A percentile compares a stretch with the other conserved stretches of the same genome.
phyloP scores from a whole-genome alignment of 2,329 filamentous ascomycete genomes.

The Phialocephala subalpina region DNA sequence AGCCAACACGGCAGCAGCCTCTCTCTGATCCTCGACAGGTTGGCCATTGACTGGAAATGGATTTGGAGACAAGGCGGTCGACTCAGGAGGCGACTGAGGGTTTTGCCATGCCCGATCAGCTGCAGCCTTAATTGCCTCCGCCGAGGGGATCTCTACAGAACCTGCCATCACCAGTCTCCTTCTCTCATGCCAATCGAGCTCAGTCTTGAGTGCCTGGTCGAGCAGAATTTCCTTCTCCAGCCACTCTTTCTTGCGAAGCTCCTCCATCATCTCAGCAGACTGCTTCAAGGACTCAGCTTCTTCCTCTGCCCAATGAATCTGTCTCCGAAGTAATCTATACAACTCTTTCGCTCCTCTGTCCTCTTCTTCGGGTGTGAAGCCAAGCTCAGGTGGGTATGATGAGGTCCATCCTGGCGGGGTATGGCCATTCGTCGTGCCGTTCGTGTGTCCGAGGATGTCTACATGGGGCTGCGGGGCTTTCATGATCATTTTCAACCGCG shows the following conservation, averaged over 20 bases:
- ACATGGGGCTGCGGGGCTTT: constrained; percentile 62
- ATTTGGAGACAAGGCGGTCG: constrained; percentile 21
- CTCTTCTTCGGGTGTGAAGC: constrained; percentile 73
- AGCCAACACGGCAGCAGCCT: constrained; percentile 40
- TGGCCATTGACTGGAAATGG: constrained; percentile 27
- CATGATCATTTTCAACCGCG: constrained; percentile 69
- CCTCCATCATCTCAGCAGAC: constrained; percentile 73
- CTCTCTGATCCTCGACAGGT: constrained; percentile 35
- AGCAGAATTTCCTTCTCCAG: constrained; percentile 80
- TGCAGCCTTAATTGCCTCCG: constrained; percentile 33
- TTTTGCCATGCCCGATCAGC: constrained; percentile 20
- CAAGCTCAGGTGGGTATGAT: constrained; percentile 52
- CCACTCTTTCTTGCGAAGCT: constrained; percentile 76
- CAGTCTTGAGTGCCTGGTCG: constrained; percentile 73
- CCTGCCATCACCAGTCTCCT: constrained; percentile 62
- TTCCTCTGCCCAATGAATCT: constrained; percentile 76
- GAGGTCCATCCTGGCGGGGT: constrained; percentile 42
- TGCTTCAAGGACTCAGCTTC: constrained; percentile 69
- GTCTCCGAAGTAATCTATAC: constrained; percentile 67
- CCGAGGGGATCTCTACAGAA: constrained; percentile 43
- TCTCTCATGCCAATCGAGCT: constrained; percentile 70
- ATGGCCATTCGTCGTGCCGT: constrained; percentile 33
- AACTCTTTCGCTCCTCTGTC: constrained; percentile 68
- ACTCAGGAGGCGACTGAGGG: constrained; percentile 13
- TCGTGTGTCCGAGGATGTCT: constrained; percentile 62